These are phyloP conservation scores for Elasticomyces elasticus DNA, from an alignment of 495 filamentous ascomycete species.

Conservation along the genomic window DNA sequence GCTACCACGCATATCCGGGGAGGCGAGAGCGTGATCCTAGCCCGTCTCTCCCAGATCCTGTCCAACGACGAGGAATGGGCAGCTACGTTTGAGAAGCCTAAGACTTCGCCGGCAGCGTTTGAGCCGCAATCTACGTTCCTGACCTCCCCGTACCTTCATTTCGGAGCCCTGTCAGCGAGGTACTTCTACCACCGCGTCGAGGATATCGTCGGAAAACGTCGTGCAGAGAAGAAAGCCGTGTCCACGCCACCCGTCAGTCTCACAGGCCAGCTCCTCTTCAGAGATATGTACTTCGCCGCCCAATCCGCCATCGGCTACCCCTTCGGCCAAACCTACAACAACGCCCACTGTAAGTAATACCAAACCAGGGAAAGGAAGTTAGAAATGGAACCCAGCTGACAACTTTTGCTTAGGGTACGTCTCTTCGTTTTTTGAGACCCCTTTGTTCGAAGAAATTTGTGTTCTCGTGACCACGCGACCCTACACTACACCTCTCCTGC, in stretches of 20 bases:
- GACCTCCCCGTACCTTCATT: conserved; percentile 61
- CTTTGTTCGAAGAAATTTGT: no score
- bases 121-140: conserved; percentile 58
- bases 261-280: conserved; percentile 58
- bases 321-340: conserved; percentile 49
- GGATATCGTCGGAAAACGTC: conserved; percentile 40
- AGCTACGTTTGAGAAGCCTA: conserved; percentile 59
- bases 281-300: conserved; percentile 69
- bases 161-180: conserved; percentile 51
- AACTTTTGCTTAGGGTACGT: no score
- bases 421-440: no score
- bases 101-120: conserved; percentile 59
- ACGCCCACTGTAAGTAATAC: conserved; percentile 48
- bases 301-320: conserved; percentile 51
- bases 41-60: conserved; percentile 41
- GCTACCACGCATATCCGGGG: conserved; percentile 53
- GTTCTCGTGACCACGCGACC: no score
- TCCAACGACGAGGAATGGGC: conserved; percentile 47
- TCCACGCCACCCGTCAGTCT: conserved; percentile 50
- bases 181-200: conserved; percentile 60
- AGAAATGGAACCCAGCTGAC: no score
- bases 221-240: conserved; percentile 27
- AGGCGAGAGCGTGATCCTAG: conserved; percentile 51
- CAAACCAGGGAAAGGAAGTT: no score
- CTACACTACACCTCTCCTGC: no score